Conservation (phyloP, 352 stramenopile species). For the Pythium rishiriense region DNA sequence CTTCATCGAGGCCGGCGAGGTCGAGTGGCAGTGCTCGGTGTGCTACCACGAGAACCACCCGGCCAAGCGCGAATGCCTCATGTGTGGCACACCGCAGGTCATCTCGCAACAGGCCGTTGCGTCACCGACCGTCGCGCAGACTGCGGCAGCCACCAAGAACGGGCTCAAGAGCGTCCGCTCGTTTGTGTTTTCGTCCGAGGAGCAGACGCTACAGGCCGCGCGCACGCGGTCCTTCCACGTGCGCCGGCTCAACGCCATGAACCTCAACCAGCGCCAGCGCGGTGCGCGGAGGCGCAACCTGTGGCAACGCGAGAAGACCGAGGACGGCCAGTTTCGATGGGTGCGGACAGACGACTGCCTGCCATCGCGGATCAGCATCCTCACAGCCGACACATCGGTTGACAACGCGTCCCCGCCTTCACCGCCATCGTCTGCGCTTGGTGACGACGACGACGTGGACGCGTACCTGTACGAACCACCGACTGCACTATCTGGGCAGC, state of each 20-base stretch:
- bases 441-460: slow-evolving; percentile 29
- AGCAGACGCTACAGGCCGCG: slow-evolving; percentile 45
- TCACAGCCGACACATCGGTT: slow-evolving; percentile 37
- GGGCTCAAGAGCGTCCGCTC: slow-evolving; percentile 28
- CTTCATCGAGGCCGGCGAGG: slow-evolving; percentile 65
- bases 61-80: slow-evolving; percentile 77
- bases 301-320: slow-evolving; percentile 74
- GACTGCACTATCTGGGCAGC: slow-evolving; percentile 6
- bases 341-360: slow-evolving; percentile 69
- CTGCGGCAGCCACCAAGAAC: slow-evolving; percentile 11
- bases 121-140: slow-evolving; percentile 30
- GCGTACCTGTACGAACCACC: slow-evolving; percentile 40
- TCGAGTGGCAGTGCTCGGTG: slow-evolving; percentile 81
- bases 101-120: slow-evolving; percentile 61
- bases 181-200: slow-evolving; percentile 32
- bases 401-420: slow-evolving; percentile 15
- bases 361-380: slow-evolving; percentile 62
- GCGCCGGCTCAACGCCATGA: slow-evolving; percentile 77
- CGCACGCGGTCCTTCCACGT: slow-evolving; percentile 79
- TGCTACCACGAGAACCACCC: slow-evolving; percentile 87
- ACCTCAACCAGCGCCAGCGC: slow-evolving; percentile 76
- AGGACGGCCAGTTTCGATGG: slow-evolving; percentile 79
- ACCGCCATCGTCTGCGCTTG: slow-evolving; percentile 8
- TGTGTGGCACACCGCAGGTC: slow-evolving; percentile 82
- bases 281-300: slow-evolving; percentile 69